Base-by-base conservation (phyloP, 352 stramenopile species). In the Elongisporangium undulatum region DNA sequence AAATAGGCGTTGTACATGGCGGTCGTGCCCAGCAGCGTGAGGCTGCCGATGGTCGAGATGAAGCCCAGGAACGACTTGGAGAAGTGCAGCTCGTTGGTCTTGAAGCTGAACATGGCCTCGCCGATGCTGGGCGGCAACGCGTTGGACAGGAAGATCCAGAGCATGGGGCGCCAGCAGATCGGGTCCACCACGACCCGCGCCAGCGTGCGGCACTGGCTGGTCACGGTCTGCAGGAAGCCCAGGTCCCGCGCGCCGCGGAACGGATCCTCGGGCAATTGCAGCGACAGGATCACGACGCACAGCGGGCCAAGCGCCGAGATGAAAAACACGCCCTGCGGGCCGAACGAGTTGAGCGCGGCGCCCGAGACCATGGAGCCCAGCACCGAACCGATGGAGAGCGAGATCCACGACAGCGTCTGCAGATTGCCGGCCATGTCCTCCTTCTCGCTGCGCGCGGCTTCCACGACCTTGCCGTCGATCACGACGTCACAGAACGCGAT, bases 21-120 rank as follows among this genome's bases (percentile, higher is more conserved):
- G 12, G 83, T 93, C 4, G 81, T 90, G 48, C 71, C 77, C 20
- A 93, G 63, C 16, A 90, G 68, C 7, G 81, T 91, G 56, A 93
- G 64, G 53, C 77, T 89, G 17, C 83, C 83, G 20, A 90, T 63
- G 0, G 79, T 89, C 49, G 83, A 93, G 66, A 93, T 82, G 63
- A 89, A 89, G 20, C 80, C 81, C 9, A 93, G 73, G 64, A 93
- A 93, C 9, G 77, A 85, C 55, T 88, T 87, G 56, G 77, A 79
- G 58, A 93, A 93, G 59, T 75, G 59, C 22, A 93, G 67, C 61
- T 91, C 80, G 58, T 68, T 71, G 5, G 83, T 93, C 66, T 88
- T 89, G 68, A 93, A 93, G 68, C 74, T 90, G 75, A 92, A 93
- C 79, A 90, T 90, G 65, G 79, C 83, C 53, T 93, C 79, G 16